phyloP scores from a whole-genome alignment of 2,329 filamentous ascomycete genomes.

The Fusarium incarnatum region DNA sequence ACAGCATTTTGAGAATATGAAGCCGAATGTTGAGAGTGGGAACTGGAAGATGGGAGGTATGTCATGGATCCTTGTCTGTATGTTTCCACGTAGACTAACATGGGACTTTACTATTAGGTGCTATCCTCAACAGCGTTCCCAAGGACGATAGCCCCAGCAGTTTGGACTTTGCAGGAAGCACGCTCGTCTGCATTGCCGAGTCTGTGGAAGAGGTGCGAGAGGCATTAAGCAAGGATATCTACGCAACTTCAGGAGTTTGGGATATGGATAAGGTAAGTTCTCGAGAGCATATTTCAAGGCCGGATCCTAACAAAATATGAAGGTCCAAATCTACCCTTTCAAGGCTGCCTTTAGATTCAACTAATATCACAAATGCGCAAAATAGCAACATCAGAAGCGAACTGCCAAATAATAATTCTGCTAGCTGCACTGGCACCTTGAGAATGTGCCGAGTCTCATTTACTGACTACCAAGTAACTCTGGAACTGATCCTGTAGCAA shows the following conservation, averaged over 20 bases:
- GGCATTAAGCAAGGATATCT: conserved; percentile 77
- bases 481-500: neutral
- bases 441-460: conserved; percentile 11
- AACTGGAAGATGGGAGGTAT: conserved; percentile 73
- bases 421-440: neutral
- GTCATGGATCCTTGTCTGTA: too few relatives aligned
- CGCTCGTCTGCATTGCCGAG: conserved; percentile 74
- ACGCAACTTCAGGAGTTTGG: conserved; percentile 80
- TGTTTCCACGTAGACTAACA: too few relatives aligned
- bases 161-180: conserved; percentile 79
- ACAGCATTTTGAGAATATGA: conserved; percentile 68
- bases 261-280: conserved; percentile 73
- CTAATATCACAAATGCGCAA: conserved; percentile 5
- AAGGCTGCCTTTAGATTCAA: conserved; percentile 56
- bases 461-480: neutral
- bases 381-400: too few relatives aligned
- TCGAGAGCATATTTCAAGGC: neutral
- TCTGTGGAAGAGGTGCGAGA: conserved; percentile 77
- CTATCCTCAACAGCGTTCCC: conserved; percentile 74
- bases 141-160: conserved; percentile 67
- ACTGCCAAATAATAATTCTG: neutral
- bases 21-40: conserved; percentile 64
- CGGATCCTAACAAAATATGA: conserved; percentile 5
- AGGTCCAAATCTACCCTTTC: conserved; percentile 65
- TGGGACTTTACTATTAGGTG: conserved; percentile 59